Base-by-base conservation (phyloP, 2,329 filamentous ascomycete species). In the Epichloe gansuensis region DNA sequence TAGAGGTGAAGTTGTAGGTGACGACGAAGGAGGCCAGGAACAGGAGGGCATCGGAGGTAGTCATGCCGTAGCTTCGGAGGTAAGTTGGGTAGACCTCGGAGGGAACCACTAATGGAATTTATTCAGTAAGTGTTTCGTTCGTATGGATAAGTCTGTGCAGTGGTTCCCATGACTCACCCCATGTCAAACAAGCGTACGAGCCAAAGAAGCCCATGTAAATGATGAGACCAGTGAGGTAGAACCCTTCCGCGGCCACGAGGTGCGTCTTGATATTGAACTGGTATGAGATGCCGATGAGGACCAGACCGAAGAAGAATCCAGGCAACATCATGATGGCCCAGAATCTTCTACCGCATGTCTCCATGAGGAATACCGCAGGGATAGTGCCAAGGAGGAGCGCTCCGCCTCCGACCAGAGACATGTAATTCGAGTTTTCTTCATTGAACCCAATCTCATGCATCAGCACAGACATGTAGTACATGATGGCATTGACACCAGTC, bases 301-400 rank as follows among this genome's bases (percentile, higher is more conserved):
- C 66, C 0, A 88, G 72, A 15, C 84, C 84, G 45, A 87, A 63
- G 60, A 88, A 85, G 73, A 87, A 88, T 0, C 83, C 81, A 0
- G 83, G 83, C 42, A 88, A 70, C 78, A 85, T 88, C 4, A 74
- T 75, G 56, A 82, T 85, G 35, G 83, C 85, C 85, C 84, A 88
- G 75, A 87, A 87, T 4, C 84, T 80, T 23, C 85, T 81, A 12
- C 84, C 84, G 48, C 82, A 87, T 3, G 73, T 77, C 61, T 88
- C 85, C 84, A 88, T 88, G 57, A 78, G 78, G 62, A 86, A 75
- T 52, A 84, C 80, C 0, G 82, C 83, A 0, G 83, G 83, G 37
- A 86, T 82, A 0, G 82, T 83, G 23, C 83, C 83, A 15, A 88
- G 59, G 0, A 88, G 73, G 0, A 88, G 74, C 0, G 83, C 70